phyloP scores from a whole-genome alignment of 2,329 filamentous ascomycete genomes.

The Colletotrichum spinosum region DNA sequence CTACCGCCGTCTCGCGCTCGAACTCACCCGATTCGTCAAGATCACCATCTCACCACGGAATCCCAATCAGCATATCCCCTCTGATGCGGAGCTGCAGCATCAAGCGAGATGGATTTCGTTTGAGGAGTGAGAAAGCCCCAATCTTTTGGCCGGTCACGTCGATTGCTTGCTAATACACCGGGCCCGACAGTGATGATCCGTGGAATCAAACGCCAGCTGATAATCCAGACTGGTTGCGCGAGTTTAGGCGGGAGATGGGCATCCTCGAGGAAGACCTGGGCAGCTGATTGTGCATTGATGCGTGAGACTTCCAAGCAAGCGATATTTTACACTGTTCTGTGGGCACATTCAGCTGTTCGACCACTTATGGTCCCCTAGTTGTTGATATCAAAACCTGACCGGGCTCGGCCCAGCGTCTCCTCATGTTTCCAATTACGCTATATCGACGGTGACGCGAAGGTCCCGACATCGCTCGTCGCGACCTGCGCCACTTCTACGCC shows the following conservation, averaged over 20 bases:
- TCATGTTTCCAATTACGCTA: no score
- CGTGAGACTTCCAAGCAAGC: no score
- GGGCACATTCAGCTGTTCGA: no score
- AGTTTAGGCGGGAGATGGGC: constrained; percentile 34
- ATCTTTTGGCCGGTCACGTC: neutral
- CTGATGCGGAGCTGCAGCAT: constrained; percentile 49
- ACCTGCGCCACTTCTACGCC: no score
- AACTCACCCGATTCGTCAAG: constrained; percentile 40
- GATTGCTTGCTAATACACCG: neutral
- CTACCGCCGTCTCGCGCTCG: constrained; percentile 39
- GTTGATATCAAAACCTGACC: no score
- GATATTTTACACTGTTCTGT: no score
- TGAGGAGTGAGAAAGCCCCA: constrained; percentile 40
- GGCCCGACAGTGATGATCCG: constrained; percentile 44
- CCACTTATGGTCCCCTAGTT: no score
- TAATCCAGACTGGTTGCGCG: constrained; percentile 46
- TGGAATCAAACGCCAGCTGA: constrained; percentile 55
- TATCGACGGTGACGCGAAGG: no score
- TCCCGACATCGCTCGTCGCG: no score
- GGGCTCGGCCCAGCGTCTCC: no score
- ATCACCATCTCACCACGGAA: constrained; percentile 45
- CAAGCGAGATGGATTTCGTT: constrained; percentile 49
- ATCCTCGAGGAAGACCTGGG: constrained; percentile 12
- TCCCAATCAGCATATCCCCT: constrained; percentile 45
- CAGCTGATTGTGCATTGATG: neutral